Evolutionary conservation across 23 red algal species (phyloP), one percentile per base, ranked within the genome.

Genomic region (Pyropia yezoensis): DNA sequence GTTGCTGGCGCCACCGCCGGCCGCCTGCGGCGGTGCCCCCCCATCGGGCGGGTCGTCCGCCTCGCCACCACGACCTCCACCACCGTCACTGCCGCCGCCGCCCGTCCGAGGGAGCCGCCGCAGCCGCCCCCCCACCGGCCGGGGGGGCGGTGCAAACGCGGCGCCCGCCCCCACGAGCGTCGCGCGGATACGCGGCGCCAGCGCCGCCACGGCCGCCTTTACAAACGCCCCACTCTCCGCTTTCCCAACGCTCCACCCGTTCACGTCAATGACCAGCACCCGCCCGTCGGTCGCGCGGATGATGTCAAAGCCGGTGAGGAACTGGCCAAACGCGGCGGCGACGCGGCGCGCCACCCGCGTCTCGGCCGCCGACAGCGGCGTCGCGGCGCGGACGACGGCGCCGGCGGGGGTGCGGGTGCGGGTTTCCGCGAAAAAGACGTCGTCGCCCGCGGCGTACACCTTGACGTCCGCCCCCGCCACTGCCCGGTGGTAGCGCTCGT

Each of bases 201-300:
- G 64, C 64, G 20, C 54, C 20, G 23, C 28, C 27, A 29, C 54
- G 54, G 54, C 54, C 50, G 25, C 54, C 64, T 67, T 67, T 52
- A 47, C 27, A 53, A 29, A 47, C 11, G 39, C 39, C 39, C 39
- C 39, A 47, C 39, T 47, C 39, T 47, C 74, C 39, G 39, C 78
- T 54, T 97, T 97, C 14, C 87, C 93, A 32, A 97, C 69, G 65
- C 85, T 90, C 77, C 85, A 97, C 15, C 93, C 93, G 62, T 97
- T 97, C 74, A 97, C 93, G 57, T 97, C 93, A 73, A 89, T 90
- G 21, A 97, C 83, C 53, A 74, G 84, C 22, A 34, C 34, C 23
- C 25, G 30, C 2, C 66, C 71, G 20, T 78, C 76, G 17, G 54
- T 61, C 21, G 34, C 24, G 18, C 93, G 85, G 50, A 97, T 50